Evolutionary conservation across 2,329 filamentous ascomycete genomes (phyloP), one percentile per base, ranked within the genome.

Genomic region (Aureobasidium sp.): DNA sequence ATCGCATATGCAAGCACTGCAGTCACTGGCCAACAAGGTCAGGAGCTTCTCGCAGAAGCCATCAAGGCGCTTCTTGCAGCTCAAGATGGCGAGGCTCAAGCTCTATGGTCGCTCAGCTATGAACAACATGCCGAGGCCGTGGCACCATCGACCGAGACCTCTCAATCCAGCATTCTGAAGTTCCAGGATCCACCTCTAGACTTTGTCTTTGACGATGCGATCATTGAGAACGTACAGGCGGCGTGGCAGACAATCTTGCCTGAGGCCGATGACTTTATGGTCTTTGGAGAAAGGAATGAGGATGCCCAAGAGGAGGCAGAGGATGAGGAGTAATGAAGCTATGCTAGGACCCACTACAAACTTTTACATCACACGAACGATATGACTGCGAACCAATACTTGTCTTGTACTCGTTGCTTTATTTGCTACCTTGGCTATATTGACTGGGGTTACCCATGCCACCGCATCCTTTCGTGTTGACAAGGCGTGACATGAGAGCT

Each of bases 231-330:
- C 30, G 89, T 96, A 2, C 83, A 83, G 63, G 73, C 81, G 10
- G 84, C 86, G 7, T 97, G 92, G 91, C 78, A 82, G 64, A 76
- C 78, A 53, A 79, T 91, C 4, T 77, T 83, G 66, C 76, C 72
- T 1, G 76, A 76, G 21, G 77, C 78, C 21, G 76, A 77, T 30
- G 74, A 82, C 48, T 97, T 94, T 68, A 86, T 97, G 83, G 78
- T 82, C 25, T 96, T 96, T 71, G 83, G 87, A 53, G 89, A 94
- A 63, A 82, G 90, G 29, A 86, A 91, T 70, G 81, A 79, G 15
- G 77, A 77, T 32, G 77, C 75, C 63, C 82, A 82, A 36, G 85
- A 89, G 61, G 81, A 84, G 41, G 80, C 83, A 34, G 59, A 52
- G 45, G 59, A 63, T 50, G 63, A 64, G 21, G 55, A 48, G n/a